Evolutionary conservation across 495 filamentous ascomycete species (phyloP).

Genomic region (Trichoderma asperelloides): DNA sequence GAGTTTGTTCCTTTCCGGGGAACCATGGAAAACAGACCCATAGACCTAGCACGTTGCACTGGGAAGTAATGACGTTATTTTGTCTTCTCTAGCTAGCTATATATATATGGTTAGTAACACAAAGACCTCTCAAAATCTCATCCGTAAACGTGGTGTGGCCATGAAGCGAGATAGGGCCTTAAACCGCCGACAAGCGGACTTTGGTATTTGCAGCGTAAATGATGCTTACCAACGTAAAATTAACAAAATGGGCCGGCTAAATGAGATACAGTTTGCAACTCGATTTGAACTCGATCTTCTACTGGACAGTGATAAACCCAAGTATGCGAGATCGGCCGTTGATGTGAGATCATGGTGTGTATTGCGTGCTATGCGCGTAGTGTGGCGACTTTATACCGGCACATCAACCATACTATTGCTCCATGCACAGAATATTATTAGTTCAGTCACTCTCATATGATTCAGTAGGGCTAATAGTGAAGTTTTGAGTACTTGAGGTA

Average conservation of each 20-base stretch:
- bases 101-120: not conserved
- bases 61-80: not conserved
- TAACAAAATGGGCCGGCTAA: not conserved
- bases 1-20: conserved; percentile 35
- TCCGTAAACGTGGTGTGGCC: not conserved
- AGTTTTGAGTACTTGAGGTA: not conserved
- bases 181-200: not conserved
- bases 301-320: not conserved
- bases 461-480: not conserved
- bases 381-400: not conserved
- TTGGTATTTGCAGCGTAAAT: not conserved
- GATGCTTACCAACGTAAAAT: not conserved
- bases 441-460: not conserved
- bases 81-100: not conserved
- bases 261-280: not conserved
- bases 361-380: conserved; percentile 7
- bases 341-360: conserved; percentile 7
- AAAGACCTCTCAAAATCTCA: not conserved
- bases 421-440: not conserved
- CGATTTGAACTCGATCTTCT: not conserved
- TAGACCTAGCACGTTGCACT: conserved; percentile 1
- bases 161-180: not conserved
- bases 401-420: not conserved
- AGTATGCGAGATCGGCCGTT: conserved; percentile 6
- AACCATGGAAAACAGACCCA: not conserved